Base-by-base conservation (phyloP, 192 early-diverging fungal genomes). In the Chytriomyces hyalinus region DNA sequence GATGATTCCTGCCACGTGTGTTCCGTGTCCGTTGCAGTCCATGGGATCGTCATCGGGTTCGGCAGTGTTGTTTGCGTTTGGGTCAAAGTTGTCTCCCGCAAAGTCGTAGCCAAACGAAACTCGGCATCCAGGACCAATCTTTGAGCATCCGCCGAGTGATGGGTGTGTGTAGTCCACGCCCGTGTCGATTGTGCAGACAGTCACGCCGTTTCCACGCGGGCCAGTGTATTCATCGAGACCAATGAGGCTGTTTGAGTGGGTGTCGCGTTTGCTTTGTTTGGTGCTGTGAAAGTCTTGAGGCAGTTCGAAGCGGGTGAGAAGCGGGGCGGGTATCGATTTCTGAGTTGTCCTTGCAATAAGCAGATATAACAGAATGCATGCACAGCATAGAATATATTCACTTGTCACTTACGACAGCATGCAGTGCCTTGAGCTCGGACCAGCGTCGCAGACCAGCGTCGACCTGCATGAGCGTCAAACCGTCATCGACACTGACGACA, bases 321-420 rank as follows among this genome's bases (percentile, higher is more conserved):
- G 36, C 36, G 36, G 36, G 36, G 36, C 36, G 36, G 36, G 36
- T 36, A 36, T 36, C 36, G 36, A 36, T 36, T 36, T 36, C 36
- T 36, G 2, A 36, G 4, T 36, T 36, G 36, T 4, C 2, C 36
- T 36, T 4, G 36, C 36, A 36, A 36, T 36, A 0, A 36, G 36
- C 36, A 36, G 3, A 36, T 0, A 36, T 2, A 36, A 36, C 67
- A 3, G 60, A 61, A 8, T 59, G 61, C 70, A 81, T 82, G 36
- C 3, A 36, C 4, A 36, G 36, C 36, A 36, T 36, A 36, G 36
- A 36, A 36, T 36, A 36, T 36, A 36, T 36, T 36, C 36, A 36
- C 36, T 36, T 36, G 4, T 36, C 4, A 36, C 36, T 88, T 47
- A 97, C 88, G 50, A 94, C 73, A 60, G 93, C 94, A n/a, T 57